Evolutionary conservation across 2,329 filamentous ascomycete genomes (phyloP).

Genomic region (Sclerotinia glacialis): DNA sequence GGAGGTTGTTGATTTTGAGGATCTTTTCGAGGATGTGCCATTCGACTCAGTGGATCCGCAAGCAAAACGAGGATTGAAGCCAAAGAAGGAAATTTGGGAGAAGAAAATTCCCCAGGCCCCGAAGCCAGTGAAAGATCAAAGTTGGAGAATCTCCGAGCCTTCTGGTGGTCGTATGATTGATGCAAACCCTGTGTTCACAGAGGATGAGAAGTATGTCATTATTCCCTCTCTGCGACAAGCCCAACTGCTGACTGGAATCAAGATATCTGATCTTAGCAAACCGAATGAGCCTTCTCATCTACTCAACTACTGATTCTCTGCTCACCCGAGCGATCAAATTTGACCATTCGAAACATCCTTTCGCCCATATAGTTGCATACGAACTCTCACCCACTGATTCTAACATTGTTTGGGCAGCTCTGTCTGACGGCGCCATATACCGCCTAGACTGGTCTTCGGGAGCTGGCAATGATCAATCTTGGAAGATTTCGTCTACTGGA

Average conservation of each 20-base stretch:
- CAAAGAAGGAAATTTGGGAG: conserved; percentile 23
- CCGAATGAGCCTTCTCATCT: conserved; percentile 73
- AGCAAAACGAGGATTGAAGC: not conserved
- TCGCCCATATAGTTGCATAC: conserved; percentile 41
- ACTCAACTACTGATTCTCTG: conserved; percentile 77
- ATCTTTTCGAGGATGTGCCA: conserved; percentile 25
- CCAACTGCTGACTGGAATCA: conserved; percentile 26
- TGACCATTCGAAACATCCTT: conserved; percentile 25
- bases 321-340: conserved; percentile 67
- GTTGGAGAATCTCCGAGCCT: conserved; percentile 61
- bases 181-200: conserved; percentile 60
- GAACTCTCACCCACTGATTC: conserved; percentile 45
- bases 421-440: conserved; percentile 56
- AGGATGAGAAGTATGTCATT: conserved; percentile 56
- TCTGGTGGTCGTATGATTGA: conserved; percentile 65
- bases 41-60: conserved; percentile 6
- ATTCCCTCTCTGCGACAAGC: conserved; percentile 22
- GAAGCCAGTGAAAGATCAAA: conserved; percentile 25
- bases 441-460: conserved; percentile 57
- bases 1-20: conserved; percentile 23
- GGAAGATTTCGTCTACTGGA: conserved; percentile 41
- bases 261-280: conserved; percentile 73
- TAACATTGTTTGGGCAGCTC: conserved; percentile 58
- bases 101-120: conserved; percentile 15
- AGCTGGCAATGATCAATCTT: conserved; percentile 44